These are phyloP conservation scores for Amborella trichopoda DNA, from an alignment of 164 flowering plant genomes.

Conservation along the genomic window DNA sequence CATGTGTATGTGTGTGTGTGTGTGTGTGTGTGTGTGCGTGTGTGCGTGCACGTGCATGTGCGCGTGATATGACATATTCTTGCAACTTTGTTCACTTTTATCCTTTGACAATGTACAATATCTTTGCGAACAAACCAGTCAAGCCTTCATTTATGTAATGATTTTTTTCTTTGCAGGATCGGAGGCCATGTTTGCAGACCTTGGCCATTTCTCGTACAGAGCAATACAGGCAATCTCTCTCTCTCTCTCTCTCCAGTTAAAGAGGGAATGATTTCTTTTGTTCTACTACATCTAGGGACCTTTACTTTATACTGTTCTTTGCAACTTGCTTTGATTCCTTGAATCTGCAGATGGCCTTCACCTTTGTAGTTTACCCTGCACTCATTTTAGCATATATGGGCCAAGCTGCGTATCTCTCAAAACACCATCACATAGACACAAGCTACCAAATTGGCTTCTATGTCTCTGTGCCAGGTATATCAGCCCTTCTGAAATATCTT, in stretches of 20 bases:
- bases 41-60: no score
- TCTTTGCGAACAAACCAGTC: no score
- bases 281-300: background rate
- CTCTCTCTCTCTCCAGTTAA: background rate
- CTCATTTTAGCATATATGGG: slow-evolving; percentile 93
- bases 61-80: no score
- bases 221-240: slow-evolving; percentile 31
- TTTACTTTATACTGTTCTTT: background rate
- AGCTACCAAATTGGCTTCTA: slow-evolving; percentile 57
- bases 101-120: no score
- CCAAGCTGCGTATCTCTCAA: slow-evolving; percentile 86
- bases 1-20: no score
- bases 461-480: slow-evolving; percentile 84
- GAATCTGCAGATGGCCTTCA: slow-evolving; percentile 68
- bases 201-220: slow-evolving; percentile 52
- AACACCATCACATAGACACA: slow-evolving; percentile 39
- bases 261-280: background rate
- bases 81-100: no score
- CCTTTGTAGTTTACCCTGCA: slow-evolving; percentile 83
- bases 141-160: no score
- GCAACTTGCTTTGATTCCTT: background rate
- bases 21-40: no score
- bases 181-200: slow-evolving; percentile 66
- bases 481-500: no score
- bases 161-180: slow-evolving; percentile 49